phyloP scores from a whole-genome alignment of 176 grass and related monocot genomes.

The Musa troglodytarum region DNA sequence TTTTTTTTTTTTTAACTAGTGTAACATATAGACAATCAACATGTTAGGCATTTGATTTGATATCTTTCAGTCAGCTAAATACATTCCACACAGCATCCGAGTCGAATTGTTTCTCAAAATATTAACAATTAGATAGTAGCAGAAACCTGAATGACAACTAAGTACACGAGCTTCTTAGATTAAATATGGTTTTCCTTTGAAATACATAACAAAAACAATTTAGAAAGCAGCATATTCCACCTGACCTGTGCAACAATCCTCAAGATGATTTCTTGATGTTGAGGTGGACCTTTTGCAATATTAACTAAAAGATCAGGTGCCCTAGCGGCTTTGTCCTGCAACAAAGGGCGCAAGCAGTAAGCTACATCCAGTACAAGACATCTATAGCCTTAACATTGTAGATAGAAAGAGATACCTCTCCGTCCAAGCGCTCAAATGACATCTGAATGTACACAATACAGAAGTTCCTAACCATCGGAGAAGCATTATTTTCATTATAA shows the following conservation, averaged over 20 bases:
- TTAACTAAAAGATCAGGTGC: slow-evolving; percentile 74
- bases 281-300: slow-evolving; percentile 55
- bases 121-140: neutral
- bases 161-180: neutral
- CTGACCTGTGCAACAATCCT: slow-evolving; percentile 74
- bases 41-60: too few relatives aligned
- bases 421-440: slow-evolving; percentile 68
- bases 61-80: too few relatives aligned
- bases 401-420: slow-evolving; percentile 32
- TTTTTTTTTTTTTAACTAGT: too few relatives aligned
- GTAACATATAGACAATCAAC: too few relatives aligned
- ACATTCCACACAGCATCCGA: too few relatives aligned
- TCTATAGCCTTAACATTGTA: neutral
- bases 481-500: slow-evolving; percentile 53
- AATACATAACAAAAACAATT: neutral
- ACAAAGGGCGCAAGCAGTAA: slow-evolving; percentile 9
- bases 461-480: slow-evolving; percentile 64
- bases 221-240: slow-evolving; percentile 1
- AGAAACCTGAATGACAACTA: neutral
- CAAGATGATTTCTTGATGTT: slow-evolving; percentile 88
- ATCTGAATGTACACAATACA: slow-evolving; percentile 90
- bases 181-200: neutral
- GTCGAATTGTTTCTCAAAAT: too few relatives aligned
- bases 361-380: neutral
- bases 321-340: slow-evolving; percentile 58